Base-by-base conservation (phyloP, 1,284 basidiomycete species). In the Pyrrhoderma lamaoense region DNA sequence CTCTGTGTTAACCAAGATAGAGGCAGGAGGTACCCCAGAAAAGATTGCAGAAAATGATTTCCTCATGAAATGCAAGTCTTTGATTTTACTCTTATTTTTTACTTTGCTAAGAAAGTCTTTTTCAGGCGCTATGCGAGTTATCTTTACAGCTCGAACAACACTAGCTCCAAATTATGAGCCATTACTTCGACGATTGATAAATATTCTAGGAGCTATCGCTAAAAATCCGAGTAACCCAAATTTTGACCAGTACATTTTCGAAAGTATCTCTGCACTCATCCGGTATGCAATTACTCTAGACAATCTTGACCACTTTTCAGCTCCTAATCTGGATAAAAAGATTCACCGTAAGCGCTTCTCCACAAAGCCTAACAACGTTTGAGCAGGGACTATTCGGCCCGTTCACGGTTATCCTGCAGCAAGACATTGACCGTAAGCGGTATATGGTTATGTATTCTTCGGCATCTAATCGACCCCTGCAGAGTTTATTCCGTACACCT, bases 1-100 rank as follows among this genome's bases (percentile, higher is more conserved):
- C 62, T 85, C 85, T 2, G 71, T 97, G 2, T 77, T 99, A 58
- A 68, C 70, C 39, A 93, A 89, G 65, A 89, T 98, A 48, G 89
- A 93, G 64, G 71, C 74, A 37, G 88, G 84, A n/a, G 76, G 75
- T 0, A 89, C 90, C 1, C 85, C 95, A 0, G 91, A 97, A 65
- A 96, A 96, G 72, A 80, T 97, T 23, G 92, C 96, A 0, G 94
- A 98, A 66, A 99, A 99, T 63, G 95, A 99, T 65, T 91, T 96
- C 68, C 71, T 98, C 49, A 98, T 98, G 92, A 94, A 93, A 73
- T 96, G 95, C 92, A 59, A 45, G 83, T 65, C 19, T n/a, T 16
- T 44, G 25, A 31, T 49, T 16, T 42, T 25, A 40, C 21, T 21
- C 3, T n/a, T 7, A 35, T 25, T 49, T 58, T 14, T 53, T 40